A percentile compares a stretch with the other conserved stretches of the same genome.
phyloP scores from a whole-genome alignment of 306 rosid genomes.

The Dalbergia cultrata region DNA sequence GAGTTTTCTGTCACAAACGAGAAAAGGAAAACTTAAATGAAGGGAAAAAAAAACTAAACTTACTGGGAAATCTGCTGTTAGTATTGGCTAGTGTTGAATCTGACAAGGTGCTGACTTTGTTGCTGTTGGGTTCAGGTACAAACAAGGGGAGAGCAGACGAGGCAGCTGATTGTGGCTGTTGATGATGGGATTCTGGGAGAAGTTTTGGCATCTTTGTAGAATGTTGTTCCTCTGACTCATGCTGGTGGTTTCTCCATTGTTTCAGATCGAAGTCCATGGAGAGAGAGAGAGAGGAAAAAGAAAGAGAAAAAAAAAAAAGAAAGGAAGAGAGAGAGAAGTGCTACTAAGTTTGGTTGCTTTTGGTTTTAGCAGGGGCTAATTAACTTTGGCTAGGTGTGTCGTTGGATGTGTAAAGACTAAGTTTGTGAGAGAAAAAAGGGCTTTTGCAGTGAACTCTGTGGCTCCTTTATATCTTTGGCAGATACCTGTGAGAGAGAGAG shows the following conservation, averaged over 20 bases:
- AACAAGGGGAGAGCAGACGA: constrained; percentile 75
- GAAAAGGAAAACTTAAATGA: not conserved
- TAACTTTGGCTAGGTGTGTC: constrained; percentile 41
- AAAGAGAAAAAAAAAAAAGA: constrained; percentile 47
- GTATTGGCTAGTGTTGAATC: constrained; percentile 56
- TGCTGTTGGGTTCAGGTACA: constrained; percentile 66
- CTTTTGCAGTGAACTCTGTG: constrained; percentile 51
- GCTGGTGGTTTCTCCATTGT: constrained; percentile 92
- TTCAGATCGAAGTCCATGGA: constrained; percentile 90
- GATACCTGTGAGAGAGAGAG: constrained; percentile 40
- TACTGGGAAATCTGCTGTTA: constrained; percentile 69
- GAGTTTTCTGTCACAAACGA: constrained; percentile 7
- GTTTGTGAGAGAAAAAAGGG: constrained; percentile 36
- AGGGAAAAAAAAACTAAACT: constrained; percentile 13
- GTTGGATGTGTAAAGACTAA: constrained; percentile 56
- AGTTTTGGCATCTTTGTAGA: constrained; percentile 89
- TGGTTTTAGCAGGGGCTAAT: constrained; percentile 36
- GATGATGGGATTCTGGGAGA: constrained; percentile 58
- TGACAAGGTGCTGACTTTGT: constrained; percentile 63
- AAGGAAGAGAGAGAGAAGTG: constrained; percentile 16
- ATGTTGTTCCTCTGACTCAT: constrained; percentile 85
- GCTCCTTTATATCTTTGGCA: constrained; percentile 65
- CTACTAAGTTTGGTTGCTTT: constrained; percentile 16
- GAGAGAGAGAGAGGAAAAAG: constrained; percentile 38
- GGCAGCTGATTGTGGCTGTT: constrained; percentile 56